Evolutionary conservation across 1,284 basidiomycete genomes (phyloP), one percentile per base, ranked within the genome.

Genomic region (Cryptococcus sp.): DNA sequence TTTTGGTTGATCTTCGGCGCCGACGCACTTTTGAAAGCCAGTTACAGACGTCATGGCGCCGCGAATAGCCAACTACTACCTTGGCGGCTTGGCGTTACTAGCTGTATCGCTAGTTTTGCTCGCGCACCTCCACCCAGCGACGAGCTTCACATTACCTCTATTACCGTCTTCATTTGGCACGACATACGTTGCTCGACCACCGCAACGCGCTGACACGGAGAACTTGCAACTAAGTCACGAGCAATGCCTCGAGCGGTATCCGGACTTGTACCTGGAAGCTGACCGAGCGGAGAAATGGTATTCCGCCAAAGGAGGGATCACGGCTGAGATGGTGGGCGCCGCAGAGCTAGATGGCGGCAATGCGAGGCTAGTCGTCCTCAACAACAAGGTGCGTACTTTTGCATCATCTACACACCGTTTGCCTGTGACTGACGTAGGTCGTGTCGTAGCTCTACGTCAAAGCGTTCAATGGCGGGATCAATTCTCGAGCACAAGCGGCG

Each of bases 181-280:
- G 7, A 8, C 41, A n/a, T 19, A 44, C 41, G 10, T 22, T n/a
- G n/a, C 22, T 4, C 41, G 62, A 50, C 50, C 58, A 54, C 63
- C 63, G 13, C 23, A 37, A 23, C 45, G 37, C 16, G 17, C 26
- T 11, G 26, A 55, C 41, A 49, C 50, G 4, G 58, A 56, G 3
- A 62, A 69, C 38, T 57, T 65, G 2, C 69, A 68, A 11, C 58
- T 76, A 25, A 68, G 62, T 0, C 54, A 55, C n/a, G 58, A 55
- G 1, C 65, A 75, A 61, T 78, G 76, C 55, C 46, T 65, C 20
- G 50, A 57, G 10, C 51, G 64, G 16, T 76, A 67, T 55, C 75
- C 74, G 0, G 62, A 65, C 5, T 64, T 78, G 1, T 76, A 70
- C 59, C 52, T 63, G 53, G 76, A 78, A 48, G 70, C 74, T 15